Base-by-base conservation (phyloP, 2,329 filamentous ascomycete genomes). In the Cladosporium austrohemisphaericum region DNA sequence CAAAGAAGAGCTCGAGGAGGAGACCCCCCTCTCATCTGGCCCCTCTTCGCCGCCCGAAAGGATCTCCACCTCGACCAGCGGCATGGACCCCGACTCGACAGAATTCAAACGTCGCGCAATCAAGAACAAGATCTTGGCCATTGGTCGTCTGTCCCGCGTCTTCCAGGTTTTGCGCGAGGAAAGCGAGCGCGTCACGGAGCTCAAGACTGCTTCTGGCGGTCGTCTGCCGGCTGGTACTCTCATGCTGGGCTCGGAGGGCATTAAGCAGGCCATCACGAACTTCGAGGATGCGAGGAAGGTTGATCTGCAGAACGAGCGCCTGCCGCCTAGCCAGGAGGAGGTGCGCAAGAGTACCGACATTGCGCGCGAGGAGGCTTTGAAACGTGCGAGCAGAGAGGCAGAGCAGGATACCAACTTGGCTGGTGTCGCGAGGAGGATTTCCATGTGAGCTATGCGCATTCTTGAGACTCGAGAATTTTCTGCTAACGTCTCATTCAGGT, bases 41-140 rank as follows among this genome's bases (percentile, higher is more conserved):
- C 86, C 88, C 1, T 70, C 79, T 8, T 95, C 92, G 9, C 89
- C 92, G 28, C 83, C 90, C 1, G 69, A 84, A 37, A 71, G 74
- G 28, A 71, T 76, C 23, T 36, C 37, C 22, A 41, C 46, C 14
- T 55, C 54, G 16, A 53, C 57, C 18, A 47, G 56, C 16, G 69
- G 60, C 54, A 71, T 78, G 63, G 92, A 97, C 62, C 84, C 86
- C 10, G 90, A 95, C 43, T 91, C 86, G 45, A 88, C 85, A 61
- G 93, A 98, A 67, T 92, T 86, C 76, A 97, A 96, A 79, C 82
- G 93, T 64, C 85, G 91, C 37, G 91, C 91, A 3, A 95, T 98
- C 80, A 97, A 97, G 79, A 98, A 98, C 83, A 98, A 98, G 78
- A 97, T 98, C 65, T 76, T 98, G 61, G 93, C 93, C 53, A 98